Conservation (phyloP, 345 rosid genomes). For the Nasturtium officinale region DNA sequence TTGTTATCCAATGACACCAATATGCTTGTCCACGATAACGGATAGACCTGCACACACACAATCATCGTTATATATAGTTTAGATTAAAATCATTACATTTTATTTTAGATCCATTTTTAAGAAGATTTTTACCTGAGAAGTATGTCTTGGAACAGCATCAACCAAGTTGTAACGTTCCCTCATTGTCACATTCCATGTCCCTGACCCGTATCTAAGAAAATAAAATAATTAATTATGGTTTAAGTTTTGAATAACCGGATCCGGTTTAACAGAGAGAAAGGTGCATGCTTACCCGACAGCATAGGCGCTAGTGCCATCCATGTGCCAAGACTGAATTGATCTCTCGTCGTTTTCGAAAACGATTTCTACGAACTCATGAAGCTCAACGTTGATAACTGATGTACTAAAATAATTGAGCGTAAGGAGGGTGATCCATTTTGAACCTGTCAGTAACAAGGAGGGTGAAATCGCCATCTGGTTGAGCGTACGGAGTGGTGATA, state of each 20-base stretch:
- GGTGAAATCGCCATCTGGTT: constrained; percentile 64
- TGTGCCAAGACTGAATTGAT: constrained; percentile 73
- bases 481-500: constrained; percentile 61
- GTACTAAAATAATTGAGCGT: constrained; percentile 46
- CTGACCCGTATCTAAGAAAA: constrained; percentile 57
- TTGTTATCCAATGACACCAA: constrained; percentile 82
- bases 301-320: constrained; percentile 68
- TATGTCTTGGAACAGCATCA: constrained; percentile 65
- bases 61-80: background rate
- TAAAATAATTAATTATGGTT: background rate
- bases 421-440: constrained; percentile 50
- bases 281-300: constrained; percentile 60
- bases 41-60: constrained; percentile 59
- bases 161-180: constrained; percentile 64
- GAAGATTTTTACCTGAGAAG: constrained; percentile 55
- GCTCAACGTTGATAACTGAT: constrained; percentile 49
- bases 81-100: background rate
- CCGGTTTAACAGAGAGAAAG: background rate
- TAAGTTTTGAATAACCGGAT: constrained; percentile 4
- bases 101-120: background rate
- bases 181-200: constrained; percentile 53
- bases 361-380: constrained; percentile 74
- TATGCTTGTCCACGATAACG: constrained; percentile 68
- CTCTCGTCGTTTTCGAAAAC: constrained; percentile 70
- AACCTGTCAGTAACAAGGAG: constrained; percentile 72